Evolutionary conservation across 2,329 filamentous ascomycete genomes (phyloP), one percentile per base, ranked within the genome.

Genomic region (Clonostachys sp.): DNA sequence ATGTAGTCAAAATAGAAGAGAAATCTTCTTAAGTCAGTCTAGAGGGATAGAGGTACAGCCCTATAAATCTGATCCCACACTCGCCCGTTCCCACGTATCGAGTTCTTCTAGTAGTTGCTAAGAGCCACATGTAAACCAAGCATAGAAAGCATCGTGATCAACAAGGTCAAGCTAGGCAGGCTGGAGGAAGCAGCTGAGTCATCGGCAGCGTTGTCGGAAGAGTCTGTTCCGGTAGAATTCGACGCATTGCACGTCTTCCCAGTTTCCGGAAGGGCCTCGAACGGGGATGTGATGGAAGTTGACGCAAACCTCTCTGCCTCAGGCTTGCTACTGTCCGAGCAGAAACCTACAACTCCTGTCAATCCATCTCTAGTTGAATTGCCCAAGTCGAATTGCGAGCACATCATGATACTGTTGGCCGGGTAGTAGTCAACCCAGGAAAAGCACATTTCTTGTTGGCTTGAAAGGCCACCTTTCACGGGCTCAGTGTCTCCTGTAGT

Each of bases 371-470:
- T 4, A 39, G 36, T 39, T n/a, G 36, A 39, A 39, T 46, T 42
- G 45, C 45, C 45, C 12, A n/a, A 20, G 18, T 46, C 30, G 20
- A 8, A 18, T 12, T 46, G 39, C 24, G 45, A 41, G 39, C 45
- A 46, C 12, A 40, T 17, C 24, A 46, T 38, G 45, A 46, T 42
- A 30, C 4, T 42, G 24, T 42, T 46, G 20, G 39, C 38, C 6
- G 45, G 45, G 24, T 46, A 46, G 45, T 46, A 46, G 45, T 46
- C 45, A 42, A 46, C 45, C 45, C 45, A 46, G 14, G 45, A 38
- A 46, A 46, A 46, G 16, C 45, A 46, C 45, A 46, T 46, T 18
- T 46, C 45, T 6, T 46, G 38, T 42, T 42, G 17, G 18, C 45
- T 46, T 42, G 45, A 34, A 10, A n/a, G 38, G 30, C 45, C 45